These are phyloP conservation scores for Sarocladium strictum DNA, from an alignment of 2,329 filamentous ascomycete genomes.

Conservation along the genomic window DNA sequence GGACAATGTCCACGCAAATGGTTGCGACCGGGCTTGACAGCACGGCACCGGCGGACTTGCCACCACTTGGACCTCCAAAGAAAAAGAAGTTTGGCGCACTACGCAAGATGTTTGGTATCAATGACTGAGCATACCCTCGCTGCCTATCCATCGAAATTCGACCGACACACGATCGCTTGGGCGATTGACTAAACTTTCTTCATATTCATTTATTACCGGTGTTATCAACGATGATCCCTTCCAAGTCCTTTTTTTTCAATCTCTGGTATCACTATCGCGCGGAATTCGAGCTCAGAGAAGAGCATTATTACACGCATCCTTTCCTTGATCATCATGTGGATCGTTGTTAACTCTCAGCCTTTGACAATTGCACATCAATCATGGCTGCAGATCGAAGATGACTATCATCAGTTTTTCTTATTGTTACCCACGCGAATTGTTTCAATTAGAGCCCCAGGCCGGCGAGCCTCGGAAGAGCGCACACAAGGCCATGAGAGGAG, in stretches of 20 bases:
- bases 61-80: constrained; percentile 22
- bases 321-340: too few relatives aligned
- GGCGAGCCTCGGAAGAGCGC: too few relatives aligned
- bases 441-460: too few relatives aligned
- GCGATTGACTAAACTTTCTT: neutral
- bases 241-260: neutral
- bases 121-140: constrained; percentile 16
- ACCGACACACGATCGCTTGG: neutral
- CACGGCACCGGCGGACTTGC: constrained; percentile 10
- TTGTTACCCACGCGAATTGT: too few relatives aligned
- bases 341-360: too few relatives aligned
- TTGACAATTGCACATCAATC: too few relatives aligned
- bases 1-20: constrained; percentile 29
- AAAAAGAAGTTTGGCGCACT: constrained; percentile 65
- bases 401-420: too few relatives aligned
- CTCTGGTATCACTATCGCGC: neutral
- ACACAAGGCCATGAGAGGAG: too few relatives aligned
- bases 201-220: neutral
- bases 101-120: constrained; percentile 56
- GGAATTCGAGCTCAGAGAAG: neutral
- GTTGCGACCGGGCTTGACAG: constrained; percentile 16
- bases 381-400: too few relatives aligned
- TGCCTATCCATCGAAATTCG: neutral
- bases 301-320: too few relatives aligned
- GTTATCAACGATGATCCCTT: neutral